A percentile compares a stretch with the other conserved stretches of the same genome.
Conservation (phyloP, 108 stramenopile species). For the Fistulifera pelliculosa region DNA sequence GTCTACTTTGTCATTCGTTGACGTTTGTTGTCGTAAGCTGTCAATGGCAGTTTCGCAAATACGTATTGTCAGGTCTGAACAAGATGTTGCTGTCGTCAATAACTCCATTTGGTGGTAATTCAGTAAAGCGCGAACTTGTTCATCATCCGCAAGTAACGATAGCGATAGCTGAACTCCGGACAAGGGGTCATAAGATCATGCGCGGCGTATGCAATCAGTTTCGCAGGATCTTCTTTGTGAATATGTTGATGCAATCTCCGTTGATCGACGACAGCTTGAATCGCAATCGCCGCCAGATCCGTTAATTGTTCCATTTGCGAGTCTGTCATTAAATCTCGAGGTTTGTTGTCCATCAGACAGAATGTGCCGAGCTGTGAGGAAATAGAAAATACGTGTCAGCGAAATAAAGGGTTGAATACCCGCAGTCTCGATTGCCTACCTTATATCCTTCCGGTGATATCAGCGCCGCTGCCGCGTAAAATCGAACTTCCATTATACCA, state of each 20-base stretch:
- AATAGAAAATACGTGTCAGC: too few relatives aligned
- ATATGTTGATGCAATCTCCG: slow-evolving; percentile 25
- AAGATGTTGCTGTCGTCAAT: slow-evolving; percentile 37
- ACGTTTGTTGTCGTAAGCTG: slow-evolving; percentile 30
- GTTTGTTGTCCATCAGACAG: slow-evolving; percentile 72
- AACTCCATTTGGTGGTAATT: slow-evolving; percentile 40
- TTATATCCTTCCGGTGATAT: slow-evolving; percentile 62
- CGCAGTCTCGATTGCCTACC: slow-evolving; percentile 4
- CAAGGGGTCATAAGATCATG: slow-evolving; percentile 74
- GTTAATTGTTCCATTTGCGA: slow-evolving; percentile 51
- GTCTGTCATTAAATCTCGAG: slow-evolving; percentile 42
- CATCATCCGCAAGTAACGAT: slow-evolving; percentile 48
- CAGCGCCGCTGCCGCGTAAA: slow-evolving; percentile 73
- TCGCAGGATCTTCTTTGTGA: slow-evolving; percentile 34
- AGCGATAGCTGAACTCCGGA: slow-evolving; percentile 57
- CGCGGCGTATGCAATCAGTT: slow-evolving; percentile 63
- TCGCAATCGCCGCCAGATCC: slow-evolving; percentile 52
- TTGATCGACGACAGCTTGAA: slow-evolving; percentile 45
- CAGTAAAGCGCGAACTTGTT: slow-evolving; percentile 23
- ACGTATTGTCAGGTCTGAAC: slow-evolving; percentile 48
- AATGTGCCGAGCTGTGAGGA: slow-evolving; percentile 41
- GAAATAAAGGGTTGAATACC: too few relatives aligned
- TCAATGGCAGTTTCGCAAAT: slow-evolving; percentile 63
- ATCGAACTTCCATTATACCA: slow-evolving; percentile 29
- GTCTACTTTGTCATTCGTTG: background rate